These are phyloP conservation scores for Bruguiera parviflora DNA, from an alignment of 345 rosid genomes.

Conservation along the genomic window DNA sequence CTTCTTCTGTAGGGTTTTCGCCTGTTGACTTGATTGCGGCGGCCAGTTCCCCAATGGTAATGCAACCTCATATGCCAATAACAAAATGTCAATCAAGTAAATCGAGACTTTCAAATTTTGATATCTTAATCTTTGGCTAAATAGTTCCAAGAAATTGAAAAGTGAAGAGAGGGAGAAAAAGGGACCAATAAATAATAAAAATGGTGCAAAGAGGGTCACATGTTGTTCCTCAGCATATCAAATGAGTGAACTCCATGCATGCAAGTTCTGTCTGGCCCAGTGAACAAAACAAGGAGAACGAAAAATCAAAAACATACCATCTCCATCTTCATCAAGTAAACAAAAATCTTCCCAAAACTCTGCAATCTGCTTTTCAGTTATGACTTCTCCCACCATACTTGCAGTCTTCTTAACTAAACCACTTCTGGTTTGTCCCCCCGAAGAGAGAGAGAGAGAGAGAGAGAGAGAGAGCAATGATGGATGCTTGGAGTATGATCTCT, in stretches of 20 bases:
- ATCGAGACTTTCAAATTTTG: too few species aligned
- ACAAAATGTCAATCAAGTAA: background rate
- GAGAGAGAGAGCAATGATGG: too few species aligned
- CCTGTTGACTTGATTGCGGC: conserved; percentile 49
- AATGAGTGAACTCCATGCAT: too few species aligned
- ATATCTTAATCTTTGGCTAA: too few species aligned
- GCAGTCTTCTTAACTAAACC: background rate
- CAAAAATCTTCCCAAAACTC: conserved; percentile 69
- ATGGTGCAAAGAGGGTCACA: background rate
- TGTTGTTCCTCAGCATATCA: background rate
- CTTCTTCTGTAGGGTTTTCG: conserved; percentile 58
- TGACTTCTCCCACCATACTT: conserved; percentile 24
- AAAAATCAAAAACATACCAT: conserved; percentile 37
- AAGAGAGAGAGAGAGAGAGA: too few species aligned
- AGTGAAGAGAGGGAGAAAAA: too few species aligned
- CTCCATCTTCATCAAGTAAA: conserved; percentile 74
- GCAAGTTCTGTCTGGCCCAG: background rate
- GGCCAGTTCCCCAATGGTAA: conserved; percentile 54
- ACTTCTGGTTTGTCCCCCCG: too few species aligned
- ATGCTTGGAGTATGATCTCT: too few species aligned
- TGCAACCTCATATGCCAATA: conserved; percentile 41
- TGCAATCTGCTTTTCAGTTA: conserved; percentile 44
- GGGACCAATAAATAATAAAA: background rate
- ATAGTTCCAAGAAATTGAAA: too few species aligned
- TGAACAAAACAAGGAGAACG: background rate